A percentile compares a stretch with the other conserved stretches of the same genome.
phyloP scores from a whole-genome alignment of 805 yeast genomes.

The Candida khao-thaluensis region DNA sequence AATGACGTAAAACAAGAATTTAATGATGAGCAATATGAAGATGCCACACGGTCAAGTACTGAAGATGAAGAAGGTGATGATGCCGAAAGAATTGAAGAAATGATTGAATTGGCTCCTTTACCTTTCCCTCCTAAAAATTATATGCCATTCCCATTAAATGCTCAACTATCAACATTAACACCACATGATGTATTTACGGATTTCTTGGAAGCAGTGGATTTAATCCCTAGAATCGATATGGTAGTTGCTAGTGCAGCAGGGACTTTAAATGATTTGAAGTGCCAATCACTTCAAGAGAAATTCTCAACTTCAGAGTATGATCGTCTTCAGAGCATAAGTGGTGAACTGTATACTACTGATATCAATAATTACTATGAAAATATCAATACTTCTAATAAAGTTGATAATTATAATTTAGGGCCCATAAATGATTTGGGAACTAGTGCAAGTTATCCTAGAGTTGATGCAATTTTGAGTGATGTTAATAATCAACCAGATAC shows the following conservation, averaged over 20 bases:
- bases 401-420: constrained; percentile 3
- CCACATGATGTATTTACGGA: constrained; percentile 37
- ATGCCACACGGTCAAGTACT: background rate
- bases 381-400: constrained; percentile 1
- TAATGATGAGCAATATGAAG: constrained; percentile 6
- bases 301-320: constrained; percentile 22
- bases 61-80: background rate
- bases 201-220: constrained; percentile 35
- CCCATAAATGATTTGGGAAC: background rate
- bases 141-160: constrained; percentile 44
- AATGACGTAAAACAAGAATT: background rate
- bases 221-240: constrained; percentile 43
- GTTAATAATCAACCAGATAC: constrained; percentile 2
- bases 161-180: constrained; percentile 32
- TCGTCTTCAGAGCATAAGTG: background rate
- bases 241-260: constrained; percentile 49
- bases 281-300: constrained; percentile 34
- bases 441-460: background rate
- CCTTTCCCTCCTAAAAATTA: constrained; percentile 46
- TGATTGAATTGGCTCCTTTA: constrained; percentile 34
- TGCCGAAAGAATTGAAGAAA: background rate
- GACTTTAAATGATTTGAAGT: constrained; percentile 35
- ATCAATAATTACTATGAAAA: constrained; percentile 5
- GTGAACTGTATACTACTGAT: background rate
- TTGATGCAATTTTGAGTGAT: constrained; percentile 4